A percentile compares a stretch with the other conserved stretches of the same genome.
Conservation (phyloP, 2,329 filamentous ascomycete species). For the Alternaria sp. region DNA sequence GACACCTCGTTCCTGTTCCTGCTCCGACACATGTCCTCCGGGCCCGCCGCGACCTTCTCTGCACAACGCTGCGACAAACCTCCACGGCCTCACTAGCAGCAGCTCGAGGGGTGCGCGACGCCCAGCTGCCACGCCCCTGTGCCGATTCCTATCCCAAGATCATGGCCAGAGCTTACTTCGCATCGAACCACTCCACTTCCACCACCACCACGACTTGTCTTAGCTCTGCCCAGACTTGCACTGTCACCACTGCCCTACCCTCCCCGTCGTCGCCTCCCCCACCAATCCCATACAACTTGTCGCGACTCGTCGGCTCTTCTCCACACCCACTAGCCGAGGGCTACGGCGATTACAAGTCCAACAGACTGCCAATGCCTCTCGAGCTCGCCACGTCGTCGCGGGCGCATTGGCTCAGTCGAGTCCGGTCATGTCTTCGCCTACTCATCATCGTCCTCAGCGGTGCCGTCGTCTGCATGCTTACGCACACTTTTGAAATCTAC, state of each 20-base stretch:
- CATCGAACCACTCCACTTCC: constrained; percentile 25
- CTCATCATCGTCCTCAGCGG: constrained; percentile 50
- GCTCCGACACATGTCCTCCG: constrained; percentile 16
- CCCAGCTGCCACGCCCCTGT: constrained; percentile 19
- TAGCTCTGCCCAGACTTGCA: constrained; percentile 14
- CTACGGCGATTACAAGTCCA: constrained; percentile 28
- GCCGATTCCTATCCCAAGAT: constrained; percentile 25
- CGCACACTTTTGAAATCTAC: constrained; percentile 50
- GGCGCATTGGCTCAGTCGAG: constrained; percentile 48
- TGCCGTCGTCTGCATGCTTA: constrained; percentile 47
- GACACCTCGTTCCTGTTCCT: neutral
- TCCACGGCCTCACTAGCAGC: constrained; percentile 15
- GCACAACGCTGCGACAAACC: constrained; percentile 10
- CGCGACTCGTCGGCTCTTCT: constrained; percentile 29
- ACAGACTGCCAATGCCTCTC: constrained; percentile 38
- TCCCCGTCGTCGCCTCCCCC: constrained; percentile 27
- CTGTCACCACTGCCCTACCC: constrained; percentile 7
- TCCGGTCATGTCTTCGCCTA: constrained; percentile 49
- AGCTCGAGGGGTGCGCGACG: constrained; percentile 18
- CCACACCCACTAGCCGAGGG: constrained; percentile 32
- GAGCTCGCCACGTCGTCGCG: constrained; percentile 39
- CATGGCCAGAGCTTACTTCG: constrained; percentile 35
- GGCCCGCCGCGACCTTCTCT: constrained; percentile 10
- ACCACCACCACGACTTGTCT: constrained; percentile 29
- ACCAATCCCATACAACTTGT: constrained; percentile 27